Percentiles rank a stretch among this genome's conserved stretches.
Evolutionary conservation across 345 rosid species (phyloP).

Genomic region (Boechera retrofracta): DNA sequence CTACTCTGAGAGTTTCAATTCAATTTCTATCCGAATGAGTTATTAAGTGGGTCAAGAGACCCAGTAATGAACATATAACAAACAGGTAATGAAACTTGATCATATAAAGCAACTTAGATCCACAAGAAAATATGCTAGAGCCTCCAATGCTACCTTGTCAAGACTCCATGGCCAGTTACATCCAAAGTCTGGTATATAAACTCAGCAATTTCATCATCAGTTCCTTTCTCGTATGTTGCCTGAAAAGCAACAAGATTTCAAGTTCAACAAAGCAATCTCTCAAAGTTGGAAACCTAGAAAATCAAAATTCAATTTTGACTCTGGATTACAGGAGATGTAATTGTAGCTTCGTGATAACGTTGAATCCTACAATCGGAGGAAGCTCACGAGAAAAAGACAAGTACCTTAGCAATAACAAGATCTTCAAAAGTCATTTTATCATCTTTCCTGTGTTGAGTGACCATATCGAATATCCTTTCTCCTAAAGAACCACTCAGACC

Average conservation of each 20-base stretch:
- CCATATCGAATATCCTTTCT: conserved; percentile 68
- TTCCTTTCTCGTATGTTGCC: conserved; percentile 86
- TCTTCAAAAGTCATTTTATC: conserved; percentile 65
- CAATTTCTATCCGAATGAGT: neutral
- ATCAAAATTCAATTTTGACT: neutral
- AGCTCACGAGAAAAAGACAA: conserved; percentile 5
- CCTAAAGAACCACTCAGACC: conserved; percentile 65
- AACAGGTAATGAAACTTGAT: conserved; percentile 2
- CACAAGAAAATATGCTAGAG: neutral
- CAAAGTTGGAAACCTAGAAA: neutral
- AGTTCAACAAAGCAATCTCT: conserved; percentile 7
- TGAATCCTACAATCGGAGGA: neutral
- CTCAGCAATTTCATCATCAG: conserved; percentile 81
- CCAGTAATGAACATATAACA: neutral
- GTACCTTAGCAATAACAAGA: conserved; percentile 86
- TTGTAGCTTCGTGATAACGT: neutral
- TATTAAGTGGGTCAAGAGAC: neutral
- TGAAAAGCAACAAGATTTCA: conserved; percentile 37
- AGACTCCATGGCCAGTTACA: conserved; percentile 60
- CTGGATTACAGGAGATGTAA: neutral
- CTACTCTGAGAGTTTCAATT: neutral
- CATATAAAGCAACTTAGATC: neutral
- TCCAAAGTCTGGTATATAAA: conserved; percentile 76
- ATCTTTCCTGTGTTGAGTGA: conserved; percentile 69
- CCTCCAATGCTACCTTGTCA: conserved; percentile 58